A percentile compares a stretch with the other conserved stretches of the same genome.
Evolutionary conservation across 306 rosid genomes (phyloP).

Genomic region (Trifolium repens): DNA sequence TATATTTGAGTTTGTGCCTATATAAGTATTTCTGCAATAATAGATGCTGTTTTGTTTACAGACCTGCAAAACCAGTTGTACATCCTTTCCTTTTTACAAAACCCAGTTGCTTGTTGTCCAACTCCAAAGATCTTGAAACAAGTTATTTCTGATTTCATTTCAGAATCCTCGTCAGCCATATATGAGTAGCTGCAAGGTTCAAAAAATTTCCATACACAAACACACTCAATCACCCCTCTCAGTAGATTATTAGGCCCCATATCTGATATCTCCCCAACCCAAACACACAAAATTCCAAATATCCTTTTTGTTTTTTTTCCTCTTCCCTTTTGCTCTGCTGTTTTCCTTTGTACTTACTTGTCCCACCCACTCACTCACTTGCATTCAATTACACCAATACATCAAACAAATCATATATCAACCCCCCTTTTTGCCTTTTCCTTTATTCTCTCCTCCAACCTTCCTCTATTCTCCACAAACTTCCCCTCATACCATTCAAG

Average conservation of each 20-base stretch:
- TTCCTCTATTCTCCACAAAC: slow-evolving; percentile 1
- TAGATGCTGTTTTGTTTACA: slow-evolving; percentile 2
- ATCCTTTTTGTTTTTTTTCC: slow-evolving; percentile 50
- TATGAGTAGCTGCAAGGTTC: slow-evolving; percentile 29
- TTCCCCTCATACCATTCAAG: neutral
- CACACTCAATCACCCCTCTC: slow-evolving; percentile 22
- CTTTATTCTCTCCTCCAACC: slow-evolving; percentile 5
- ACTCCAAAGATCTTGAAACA: slow-evolving; percentile 40
- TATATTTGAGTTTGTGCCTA: too few relatives aligned
- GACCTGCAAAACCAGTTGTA: slow-evolving; percentile 40
- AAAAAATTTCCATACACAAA: slow-evolving; percentile 38
- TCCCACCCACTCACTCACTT: slow-evolving; percentile 52
- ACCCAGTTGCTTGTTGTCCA: slow-evolving; percentile 37
- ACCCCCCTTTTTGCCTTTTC: slow-evolving; percentile 18
- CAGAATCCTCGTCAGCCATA: slow-evolving; percentile 38
- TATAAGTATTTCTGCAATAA: too few relatives aligned
- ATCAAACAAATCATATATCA: neutral
- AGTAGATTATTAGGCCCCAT: slow-evolving; percentile 51
- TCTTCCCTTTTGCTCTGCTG: slow-evolving; percentile 30
- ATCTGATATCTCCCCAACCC: slow-evolving; percentile 48
- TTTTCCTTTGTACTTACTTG: slow-evolving; percentile 57
- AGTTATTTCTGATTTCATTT: slow-evolving; percentile 38
- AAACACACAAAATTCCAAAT: slow-evolving; percentile 41
- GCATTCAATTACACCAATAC: slow-evolving; percentile 5
- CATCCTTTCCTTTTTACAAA: slow-evolving; percentile 5